Evolutionary conservation across 805 yeast species (phyloP), one percentile per base, ranked within the genome.

Genomic region (Starmerella davenportii): DNA sequence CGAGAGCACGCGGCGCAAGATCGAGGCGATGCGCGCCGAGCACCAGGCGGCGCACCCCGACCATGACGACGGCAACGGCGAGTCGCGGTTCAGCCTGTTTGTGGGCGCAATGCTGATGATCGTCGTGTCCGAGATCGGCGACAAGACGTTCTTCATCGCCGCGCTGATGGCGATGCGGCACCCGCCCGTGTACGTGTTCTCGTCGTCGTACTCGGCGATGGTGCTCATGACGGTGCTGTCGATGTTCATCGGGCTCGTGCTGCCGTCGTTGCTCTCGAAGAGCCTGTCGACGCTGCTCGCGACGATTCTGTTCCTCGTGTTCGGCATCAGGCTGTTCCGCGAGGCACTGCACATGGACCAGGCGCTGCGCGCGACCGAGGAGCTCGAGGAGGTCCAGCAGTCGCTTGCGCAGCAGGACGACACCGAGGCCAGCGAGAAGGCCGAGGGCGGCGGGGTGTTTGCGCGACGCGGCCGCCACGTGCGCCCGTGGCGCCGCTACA

Each of bases 101-200:
- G 50, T 79, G 42, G 72, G 87, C 76, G 72, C 96, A 1, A 62
- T 76, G 25, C 71, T 87, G 14, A 90, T 90, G 98, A 90, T 90
- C 53, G 62, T 80, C 24, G 79, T 84, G n/a, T 79, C 93, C 21
- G 99, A 90, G 59, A 77, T 90, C 42, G 98, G 98, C 43, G 99
- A 90, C 58, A 90, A 90, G 62, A 90, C 99, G 0, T 90, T 90
- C 55, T 68, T 90, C 47, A 82, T 90, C 51, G 95, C 98, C 27
- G 96, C 95, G 2, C 66, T 90, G 47, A 85, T 90, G 95, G 94
- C 96, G 23, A 90, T 90, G 96, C 79, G 81, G 55, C 76, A 84
- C 59, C 72, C 85, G 16, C 69, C 92, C 51, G 51, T 69, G 52
- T 66, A 81, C 35, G 96, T 90, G n/a, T 87, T 90, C 56, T 65